A percentile compares a stretch with the other conserved stretches of the same genome.
Evolutionary conservation across 2,329 filamentous ascomycete genomes (phyloP).

Genomic region (Byssothecium circinans): DNA sequence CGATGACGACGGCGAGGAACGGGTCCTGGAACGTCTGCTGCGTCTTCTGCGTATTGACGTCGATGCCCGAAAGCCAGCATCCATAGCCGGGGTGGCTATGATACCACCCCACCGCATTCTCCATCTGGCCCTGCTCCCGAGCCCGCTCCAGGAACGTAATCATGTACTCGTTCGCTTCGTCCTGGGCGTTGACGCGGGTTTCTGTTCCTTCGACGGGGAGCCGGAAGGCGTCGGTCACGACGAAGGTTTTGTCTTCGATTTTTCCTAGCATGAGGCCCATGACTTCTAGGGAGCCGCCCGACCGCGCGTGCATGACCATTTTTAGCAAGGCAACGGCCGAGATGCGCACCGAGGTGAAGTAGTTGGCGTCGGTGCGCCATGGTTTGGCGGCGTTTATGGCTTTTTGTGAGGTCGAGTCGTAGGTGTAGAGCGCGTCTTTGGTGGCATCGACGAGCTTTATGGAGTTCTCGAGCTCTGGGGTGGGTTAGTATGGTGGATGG

Average conservation of each 20-base stretch:
- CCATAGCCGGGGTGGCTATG: constrained; percentile 97
- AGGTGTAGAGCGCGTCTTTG: constrained; percentile 89
- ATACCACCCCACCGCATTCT: constrained; percentile 98
- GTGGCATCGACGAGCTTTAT: constrained; percentile 77
- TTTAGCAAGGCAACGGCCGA: constrained; percentile 92
- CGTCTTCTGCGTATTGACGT: constrained; percentile 82
- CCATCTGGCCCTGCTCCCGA: constrained; percentile 73
- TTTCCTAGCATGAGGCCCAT: constrained; percentile 99
- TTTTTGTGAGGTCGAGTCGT: constrained; percentile 70
- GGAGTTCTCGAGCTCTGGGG: constrained; percentile 81
- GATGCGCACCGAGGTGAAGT: constrained; percentile 94
- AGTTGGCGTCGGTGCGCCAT: constrained; percentile 76
- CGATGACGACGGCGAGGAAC: constrained; percentile 93
- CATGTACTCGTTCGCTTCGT: constrained; percentile 96
- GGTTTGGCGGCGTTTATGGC: constrained; percentile 65
- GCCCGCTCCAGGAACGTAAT: constrained; percentile 78
- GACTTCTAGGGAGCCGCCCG: constrained; percentile 86
- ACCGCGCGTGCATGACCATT: constrained; percentile 99
- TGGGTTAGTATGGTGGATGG: constrained; percentile 15
- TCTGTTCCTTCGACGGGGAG: constrained; percentile 98
- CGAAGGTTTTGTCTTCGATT: constrained; percentile 78
- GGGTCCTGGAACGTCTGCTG: constrained; percentile 88
- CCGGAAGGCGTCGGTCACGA: constrained; percentile 92
- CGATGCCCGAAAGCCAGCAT: constrained; percentile 96
- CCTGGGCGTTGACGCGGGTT: constrained; percentile 93